Percentiles rank a stretch among this genome's conserved stretches.
These are phyloP conservation scores for Didymella glomerata DNA, from an alignment of 2,329 filamentous ascomycete genomes.

Conservation along the genomic window DNA sequence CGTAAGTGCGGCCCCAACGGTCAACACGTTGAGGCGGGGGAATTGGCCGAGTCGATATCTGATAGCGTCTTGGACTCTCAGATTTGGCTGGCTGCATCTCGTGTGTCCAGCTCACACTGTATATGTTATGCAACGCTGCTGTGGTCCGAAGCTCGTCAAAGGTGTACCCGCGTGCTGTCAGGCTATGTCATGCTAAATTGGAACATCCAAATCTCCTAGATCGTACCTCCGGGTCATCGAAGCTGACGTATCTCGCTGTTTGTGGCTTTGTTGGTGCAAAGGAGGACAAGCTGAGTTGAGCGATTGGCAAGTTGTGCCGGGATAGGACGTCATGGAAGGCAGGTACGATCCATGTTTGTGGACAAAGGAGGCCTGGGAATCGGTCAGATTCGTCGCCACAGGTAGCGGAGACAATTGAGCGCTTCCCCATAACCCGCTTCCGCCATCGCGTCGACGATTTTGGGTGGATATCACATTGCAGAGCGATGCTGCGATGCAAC, in stretches of 20 bases:
- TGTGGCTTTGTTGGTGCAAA: slow-evolving; percentile 21
- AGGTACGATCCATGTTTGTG: slow-evolving; percentile 5
- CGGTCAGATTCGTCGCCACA: slow-evolving; percentile 26
- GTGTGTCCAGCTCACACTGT: slow-evolving; percentile 24
- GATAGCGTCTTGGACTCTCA: slow-evolving; percentile 1
- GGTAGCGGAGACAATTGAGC: slow-evolving; percentile 22
- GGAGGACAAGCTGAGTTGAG: slow-evolving; percentile 22
- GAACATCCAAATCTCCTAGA: slow-evolving; percentile 5
- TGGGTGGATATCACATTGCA: slow-evolving; percentile 27
- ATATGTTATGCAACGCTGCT: slow-evolving; percentile 20
- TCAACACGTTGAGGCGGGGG: slow-evolving; percentile 15
- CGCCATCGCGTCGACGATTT: slow-evolving; percentile 21
- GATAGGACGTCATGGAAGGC: slow-evolving; percentile 25
- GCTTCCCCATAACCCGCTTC: slow-evolving; percentile 25
- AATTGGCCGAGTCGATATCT: slow-evolving; percentile 1
- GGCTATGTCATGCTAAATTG: slow-evolving; percentile 15
- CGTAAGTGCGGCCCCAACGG: slow-evolving; percentile 9
- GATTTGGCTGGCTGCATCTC: slow-evolving; percentile 8
- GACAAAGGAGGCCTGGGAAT: slow-evolving; percentile 12
- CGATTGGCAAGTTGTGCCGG: slow-evolving; percentile 25
- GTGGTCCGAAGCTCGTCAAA: slow-evolving; percentile 22
- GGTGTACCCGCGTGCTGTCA: slow-evolving; percentile 24
- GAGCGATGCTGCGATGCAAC: slow-evolving; percentile 32
- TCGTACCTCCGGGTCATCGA: slow-evolving; percentile 2
- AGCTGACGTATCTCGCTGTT: slow-evolving; percentile 18